Evolutionary conservation across 2,329 filamentous ascomycete genomes (phyloP), one percentile per base, ranked within the genome.

Genomic region (Alternaria metachromatica): DNA sequence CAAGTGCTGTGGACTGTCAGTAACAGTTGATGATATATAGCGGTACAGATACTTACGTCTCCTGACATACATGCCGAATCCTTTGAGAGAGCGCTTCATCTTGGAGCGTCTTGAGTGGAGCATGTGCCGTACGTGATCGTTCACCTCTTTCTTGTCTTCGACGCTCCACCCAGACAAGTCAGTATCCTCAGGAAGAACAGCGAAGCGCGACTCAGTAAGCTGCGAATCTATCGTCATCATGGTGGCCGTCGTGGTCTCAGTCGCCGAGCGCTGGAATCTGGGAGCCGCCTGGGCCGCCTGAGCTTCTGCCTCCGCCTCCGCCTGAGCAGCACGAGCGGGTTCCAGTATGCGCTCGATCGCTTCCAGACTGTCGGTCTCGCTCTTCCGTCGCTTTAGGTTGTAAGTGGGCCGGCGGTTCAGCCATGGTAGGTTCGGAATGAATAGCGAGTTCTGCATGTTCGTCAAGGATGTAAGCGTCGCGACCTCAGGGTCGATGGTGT

Each of bases 391-490:
- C 6, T 89, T 89, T 8, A 96, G 84, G 45, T 88, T 88, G 77
- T 96, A 97, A 0, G 92, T 94, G 2, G 93, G 92, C 64, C 90
- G 86, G 53, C 93, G 87, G 73, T 96, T 96, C 54, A 96, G 71
- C 71, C 88, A 89, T 44, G 93, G 93, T n/a, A 96, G 84, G 68
- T 94, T 90, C 0, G 93, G 93, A 2, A 96, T 83, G 79, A 96
- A 96, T 10, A 97, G 87, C 0, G 93, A 96, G 77, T 97, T 97
- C 74, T 96, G 93, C 20, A 97, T 90, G 73, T 97, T 97, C 46
- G 92, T 96, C 10, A 96, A 86, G 13, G 92, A 95, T 0, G 92
- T 93, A 4, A 97, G 82, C 0, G 93, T 93, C 37, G 92, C 89
- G 4, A 97, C 89, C 81, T 96, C 92, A 45, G 93, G 92, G 72